Evolutionary conservation across 2,329 filamentous ascomycete species (phyloP).

Genomic region (Arthrinium phaeospermum): DNA sequence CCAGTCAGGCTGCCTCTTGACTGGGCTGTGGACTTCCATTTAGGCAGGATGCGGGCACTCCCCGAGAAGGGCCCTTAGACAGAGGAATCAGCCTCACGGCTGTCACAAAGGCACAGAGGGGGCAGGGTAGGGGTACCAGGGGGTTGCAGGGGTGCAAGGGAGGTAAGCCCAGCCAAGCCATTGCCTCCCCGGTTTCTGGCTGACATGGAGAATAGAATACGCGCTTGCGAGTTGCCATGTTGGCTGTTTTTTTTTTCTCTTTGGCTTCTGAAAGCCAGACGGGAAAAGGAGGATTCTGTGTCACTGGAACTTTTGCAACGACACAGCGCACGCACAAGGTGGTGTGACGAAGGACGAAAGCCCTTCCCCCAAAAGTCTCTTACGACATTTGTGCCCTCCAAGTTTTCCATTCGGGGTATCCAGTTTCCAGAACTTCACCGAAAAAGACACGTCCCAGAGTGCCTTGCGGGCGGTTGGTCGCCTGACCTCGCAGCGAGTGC

Average conservation of each 20-base stretch:
- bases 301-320: constrained; percentile 6
- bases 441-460: neutral
- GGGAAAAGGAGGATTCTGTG: constrained; percentile 6
- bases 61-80: neutral
- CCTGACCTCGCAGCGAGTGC: constrained; percentile 11
- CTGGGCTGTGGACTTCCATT: constrained; percentile 1
- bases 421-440: constrained; percentile 13
- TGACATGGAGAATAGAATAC: constrained; percentile 4
- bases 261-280: neutral
- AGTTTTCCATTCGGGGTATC: constrained; percentile 7
- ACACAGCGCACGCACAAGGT: constrained; percentile 1
- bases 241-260: neutral
- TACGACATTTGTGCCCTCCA: constrained; percentile 16
- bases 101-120: neutral
- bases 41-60: constrained; percentile 2
- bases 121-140: neutral
- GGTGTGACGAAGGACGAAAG: constrained; percentile 10
- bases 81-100: constrained; percentile 3
- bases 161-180: neutral
- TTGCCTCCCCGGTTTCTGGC: constrained; percentile 2
- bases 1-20: constrained; percentile 12
- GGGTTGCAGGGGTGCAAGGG: constrained; percentile 2
- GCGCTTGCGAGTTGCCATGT: constrained; percentile 4
- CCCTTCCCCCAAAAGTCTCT: constrained; percentile 3
- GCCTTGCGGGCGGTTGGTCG: neutral